Conservation (phyloP, 1,284 basidiomycete species). For the Salmacisia buchloeana region DNA sequence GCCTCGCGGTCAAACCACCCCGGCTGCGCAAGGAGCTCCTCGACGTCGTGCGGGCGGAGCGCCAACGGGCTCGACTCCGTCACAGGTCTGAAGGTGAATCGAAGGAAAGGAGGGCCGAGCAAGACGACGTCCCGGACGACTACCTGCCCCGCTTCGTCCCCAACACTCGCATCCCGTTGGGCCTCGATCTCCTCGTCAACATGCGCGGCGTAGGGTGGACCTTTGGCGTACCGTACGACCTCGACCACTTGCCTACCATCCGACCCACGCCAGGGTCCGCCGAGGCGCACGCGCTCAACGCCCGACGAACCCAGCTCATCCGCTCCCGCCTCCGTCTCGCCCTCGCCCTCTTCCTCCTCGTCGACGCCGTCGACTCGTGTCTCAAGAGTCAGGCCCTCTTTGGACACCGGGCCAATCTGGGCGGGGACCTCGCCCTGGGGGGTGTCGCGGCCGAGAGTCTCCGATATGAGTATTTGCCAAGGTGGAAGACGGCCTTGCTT, state of each 20-base stretch:
- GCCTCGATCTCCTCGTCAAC: constrained; percentile 22
- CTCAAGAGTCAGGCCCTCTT: constrained; percentile 10
- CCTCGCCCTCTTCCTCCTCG: constrained; percentile 15
- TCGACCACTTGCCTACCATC: constrained; percentile 1
- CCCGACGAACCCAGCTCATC: neutral
- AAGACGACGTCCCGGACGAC: neutral
- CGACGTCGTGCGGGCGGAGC: neutral
- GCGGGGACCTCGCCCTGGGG: neutral
- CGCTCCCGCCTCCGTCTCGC: constrained; percentile 6
- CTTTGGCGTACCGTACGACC: constrained; percentile 17
- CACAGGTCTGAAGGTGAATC: neutral
- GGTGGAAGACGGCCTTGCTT: neutral
- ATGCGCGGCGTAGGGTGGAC: constrained; percentile 28
- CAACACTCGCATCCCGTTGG: constrained; percentile 16
- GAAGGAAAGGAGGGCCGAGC: neutral
- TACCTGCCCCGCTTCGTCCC: constrained; percentile 22
- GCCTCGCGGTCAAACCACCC: neutral
- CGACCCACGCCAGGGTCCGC: constrained; percentile 14
- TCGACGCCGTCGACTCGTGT: constrained; percentile 16
- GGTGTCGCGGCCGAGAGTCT: neutral
- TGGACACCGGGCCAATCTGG: neutral
- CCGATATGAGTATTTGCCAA: neutral
- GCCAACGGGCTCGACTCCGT: neutral
- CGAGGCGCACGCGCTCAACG: constrained; percentile 4
- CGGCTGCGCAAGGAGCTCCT: neutral